Evolutionary conservation across 495 filamentous ascomycete species (phyloP), one percentile per base, ranked within the genome.

Genomic region (Aspergillus leporis): DNA sequence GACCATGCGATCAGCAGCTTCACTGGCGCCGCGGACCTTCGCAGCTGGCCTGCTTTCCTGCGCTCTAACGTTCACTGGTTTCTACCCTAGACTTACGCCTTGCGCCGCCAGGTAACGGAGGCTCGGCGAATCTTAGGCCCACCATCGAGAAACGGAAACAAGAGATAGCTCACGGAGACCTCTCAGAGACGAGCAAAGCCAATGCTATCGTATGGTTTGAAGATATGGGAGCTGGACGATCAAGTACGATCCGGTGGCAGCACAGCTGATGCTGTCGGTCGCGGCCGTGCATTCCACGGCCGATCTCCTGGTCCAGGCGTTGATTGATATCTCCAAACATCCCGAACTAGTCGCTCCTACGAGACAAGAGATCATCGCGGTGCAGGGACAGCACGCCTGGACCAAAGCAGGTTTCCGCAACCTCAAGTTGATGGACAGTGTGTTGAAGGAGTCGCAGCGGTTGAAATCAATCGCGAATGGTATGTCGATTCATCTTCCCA

Each of bases 371-470:
- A 28, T 28, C 25, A 47, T 70, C 3, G 45, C 58, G 4, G 45
- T 60, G 4, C 66, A 69, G 0, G 30, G 67, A 1, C 32, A 60
- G 32, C 61, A 63, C 16, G 67, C 63, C 6, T 78, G 78, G 74
- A 70, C 68, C 3, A 79, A 74, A 55, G 66, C 68, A 10, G 67
- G 71, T 0, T 22, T 80, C 6, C 70, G 69, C 36, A 78, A 81
- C 41, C 70, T 84, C 22, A 66, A 72, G 59, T 59, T 81, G 34
- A 72, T 83, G 69, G 70, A 72, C 49, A 72, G 66, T 53, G 46
- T 61, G 3, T 34, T 69, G 12, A 72, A 75, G 60, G 63, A 79
- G 55, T 61, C 66, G 45, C 63, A 68, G 56, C 50, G 52, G 22
- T 28, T 73, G 63, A 51, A 70, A 58, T 54, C 76, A 62, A 60